phyloP scores from a whole-genome alignment of 148 eudicot genomes.

The Bassia scoparia region DNA sequence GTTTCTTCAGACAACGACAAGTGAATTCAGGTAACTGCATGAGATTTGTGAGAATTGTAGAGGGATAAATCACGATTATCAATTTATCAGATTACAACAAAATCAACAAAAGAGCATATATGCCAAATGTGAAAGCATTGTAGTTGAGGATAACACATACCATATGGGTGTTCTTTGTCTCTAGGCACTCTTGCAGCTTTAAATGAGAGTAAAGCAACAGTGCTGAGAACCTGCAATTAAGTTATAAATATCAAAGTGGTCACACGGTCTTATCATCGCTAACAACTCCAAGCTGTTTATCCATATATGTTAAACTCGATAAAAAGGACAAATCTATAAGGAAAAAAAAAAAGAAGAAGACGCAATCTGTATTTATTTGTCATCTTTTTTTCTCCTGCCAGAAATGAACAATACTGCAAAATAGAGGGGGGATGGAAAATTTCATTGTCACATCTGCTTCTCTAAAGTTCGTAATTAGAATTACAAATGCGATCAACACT shows the following conservation, averaged over 20 bases:
- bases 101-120: background rate
- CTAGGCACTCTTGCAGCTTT: constrained; percentile 92
- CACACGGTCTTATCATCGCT: background rate
- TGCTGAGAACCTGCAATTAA: constrained; percentile 76
- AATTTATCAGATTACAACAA: background rate
- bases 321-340: too few species aligned
- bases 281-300: too few species aligned
- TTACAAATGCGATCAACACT: background rate
- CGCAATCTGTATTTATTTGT: background rate
- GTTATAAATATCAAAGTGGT: constrained; percentile 11
- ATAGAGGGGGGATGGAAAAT: background rate
- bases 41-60: background rate
- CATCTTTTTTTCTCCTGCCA: background rate
- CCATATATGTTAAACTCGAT: too few species aligned
- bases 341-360: too few species aligned
- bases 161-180: constrained; percentile 99
- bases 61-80: background rate
- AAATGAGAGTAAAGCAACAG: constrained; percentile 80
- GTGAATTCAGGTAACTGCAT: background rate
- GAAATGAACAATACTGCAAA: background rate
- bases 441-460: background rate
- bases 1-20: background rate
- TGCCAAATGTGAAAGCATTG: background rate
- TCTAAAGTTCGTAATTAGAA: background rate
- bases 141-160: constrained; percentile 57